Evolutionary conservation across 495 filamentous ascomycete genomes (phyloP), one percentile per base, ranked within the genome.

Genomic region (Xylaria castorea): DNA sequence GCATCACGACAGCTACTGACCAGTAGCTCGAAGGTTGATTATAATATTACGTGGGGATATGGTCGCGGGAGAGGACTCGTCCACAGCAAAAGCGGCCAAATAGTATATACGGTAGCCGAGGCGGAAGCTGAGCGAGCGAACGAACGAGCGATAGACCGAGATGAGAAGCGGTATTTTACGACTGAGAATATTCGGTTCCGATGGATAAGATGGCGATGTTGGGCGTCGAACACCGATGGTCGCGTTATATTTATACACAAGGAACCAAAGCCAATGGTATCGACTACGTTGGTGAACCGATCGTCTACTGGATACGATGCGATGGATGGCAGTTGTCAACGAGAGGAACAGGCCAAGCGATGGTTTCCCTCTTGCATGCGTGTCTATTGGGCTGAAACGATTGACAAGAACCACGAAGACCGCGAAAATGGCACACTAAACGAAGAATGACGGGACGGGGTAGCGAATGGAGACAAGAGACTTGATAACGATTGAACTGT

Each of bases 1-100:
- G 82, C 51, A 83, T 55, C 84, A 84, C 85, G 66, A 64, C 75
- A 48, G 61, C 14, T 48, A 40, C 22, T 61, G 9, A 38, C 30
- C 20, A 8, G 30, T 22, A 40, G 72, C 55, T 70, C 18, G 55
- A 22, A 42, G 22, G 22, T 66, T 22, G 36, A 67, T 73, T 73
- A 72, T 46, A 58, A 22, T 60, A 72, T 72, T 66, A 71, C 18
- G 69, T 53, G 60, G 36, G 18, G 25, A 4, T 40, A 60, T 44
- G 46, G 30, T 14, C 36, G 25, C 11, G 16, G 53, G 34, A 12
- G 16, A 50, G 40, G 64, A 50, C 20, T 30, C 20, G 32, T 57
- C 60, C 60, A 34, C 70, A 34, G 38, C 61, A 48, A n/a, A 70
- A 34, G 58, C 46, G 46, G 32, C 44, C 32, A 36, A 42, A 30